phyloP scores from a whole-genome alignment of 192 early-diverging fungal genomes.

The Gryganskiella cystojenkinii region DNA sequence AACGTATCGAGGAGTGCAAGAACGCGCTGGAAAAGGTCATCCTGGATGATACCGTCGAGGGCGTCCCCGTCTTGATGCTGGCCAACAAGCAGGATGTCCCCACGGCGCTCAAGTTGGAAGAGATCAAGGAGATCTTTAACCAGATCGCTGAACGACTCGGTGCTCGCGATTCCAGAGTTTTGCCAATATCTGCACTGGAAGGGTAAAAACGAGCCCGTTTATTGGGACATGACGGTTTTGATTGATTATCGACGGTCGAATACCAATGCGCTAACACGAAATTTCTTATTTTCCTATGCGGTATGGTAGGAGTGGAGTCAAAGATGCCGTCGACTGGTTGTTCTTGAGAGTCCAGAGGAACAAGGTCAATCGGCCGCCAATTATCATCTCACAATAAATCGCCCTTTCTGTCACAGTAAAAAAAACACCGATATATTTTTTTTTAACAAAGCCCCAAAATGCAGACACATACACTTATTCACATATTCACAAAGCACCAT shows the following conservation, averaged over 20 bases:
- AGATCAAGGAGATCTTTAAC: conserved; percentile 94
- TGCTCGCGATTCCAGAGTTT: conserved; percentile 86
- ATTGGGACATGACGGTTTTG: neutral
- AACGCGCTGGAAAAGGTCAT: conserved; percentile 83
- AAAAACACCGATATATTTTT: no score
- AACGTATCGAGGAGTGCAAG: conserved; percentile 84
- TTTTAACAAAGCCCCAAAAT: no score
- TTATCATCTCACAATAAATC: conserved; percentile 60
- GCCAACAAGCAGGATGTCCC: conserved; percentile 93
- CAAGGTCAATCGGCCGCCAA: conserved; percentile 80
- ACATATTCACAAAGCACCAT: no score
- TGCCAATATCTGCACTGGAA: conserved; percentile 83
- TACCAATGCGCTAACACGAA: neutral
- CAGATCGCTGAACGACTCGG: conserved; percentile 85
- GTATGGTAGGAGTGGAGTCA: conserved; percentile 75
- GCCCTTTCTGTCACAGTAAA: no score
- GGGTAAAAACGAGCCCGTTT: conserved; percentile 68
- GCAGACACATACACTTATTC: no score
- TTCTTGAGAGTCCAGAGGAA: conserved; percentile 85
- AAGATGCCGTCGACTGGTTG: conserved; percentile 94
- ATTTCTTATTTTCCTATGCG: neutral
- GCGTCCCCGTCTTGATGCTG: conserved; percentile 91
- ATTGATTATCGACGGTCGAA: neutral
- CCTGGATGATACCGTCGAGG: conserved; percentile 76
- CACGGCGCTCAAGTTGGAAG: conserved; percentile 76